Conservation (phyloP, 2,329 filamentous ascomycete species). For the Fusarium nygamai region DNA sequence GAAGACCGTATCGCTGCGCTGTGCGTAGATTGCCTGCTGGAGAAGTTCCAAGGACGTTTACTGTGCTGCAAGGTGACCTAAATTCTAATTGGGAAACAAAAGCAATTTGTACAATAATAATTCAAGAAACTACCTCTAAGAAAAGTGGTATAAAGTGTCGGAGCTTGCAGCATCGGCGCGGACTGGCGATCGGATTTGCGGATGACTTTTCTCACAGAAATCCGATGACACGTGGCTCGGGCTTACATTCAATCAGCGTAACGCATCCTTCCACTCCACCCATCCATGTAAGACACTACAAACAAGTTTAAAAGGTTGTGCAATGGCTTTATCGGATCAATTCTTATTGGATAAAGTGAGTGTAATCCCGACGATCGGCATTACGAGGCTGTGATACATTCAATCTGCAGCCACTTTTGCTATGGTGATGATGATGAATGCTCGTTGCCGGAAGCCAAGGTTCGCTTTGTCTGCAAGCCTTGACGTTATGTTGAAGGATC, state of each 20-base stretch:
- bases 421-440: not conserved
- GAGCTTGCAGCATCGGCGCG: not conserved
- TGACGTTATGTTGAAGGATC: rapidly evolving
- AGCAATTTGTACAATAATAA: rapidly evolving
- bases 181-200: not conserved
- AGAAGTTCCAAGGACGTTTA: too few species aligned
- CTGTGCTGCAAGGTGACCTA: too few species aligned
- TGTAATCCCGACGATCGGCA: not conserved
- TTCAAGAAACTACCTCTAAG: rapidly evolving
- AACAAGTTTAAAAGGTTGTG: not conserved
- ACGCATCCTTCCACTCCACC: not conserved
- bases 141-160: not conserved
- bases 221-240: constrained; percentile 12
- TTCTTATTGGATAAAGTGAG: not conserved
- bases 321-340: rapidly evolving
- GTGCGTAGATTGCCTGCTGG: not conserved
- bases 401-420: not conserved
- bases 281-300: not conserved
- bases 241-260: not conserved
- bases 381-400: not conserved
- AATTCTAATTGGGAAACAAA: too few species aligned
- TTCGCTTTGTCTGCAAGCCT: not conserved
- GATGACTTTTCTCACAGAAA: not conserved
- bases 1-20: not conserved
- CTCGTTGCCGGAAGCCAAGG: not conserved